Evolutionary conservation across 2,329 filamentous ascomycete genomes (phyloP).

Genomic region (Myotisia sp.): DNA sequence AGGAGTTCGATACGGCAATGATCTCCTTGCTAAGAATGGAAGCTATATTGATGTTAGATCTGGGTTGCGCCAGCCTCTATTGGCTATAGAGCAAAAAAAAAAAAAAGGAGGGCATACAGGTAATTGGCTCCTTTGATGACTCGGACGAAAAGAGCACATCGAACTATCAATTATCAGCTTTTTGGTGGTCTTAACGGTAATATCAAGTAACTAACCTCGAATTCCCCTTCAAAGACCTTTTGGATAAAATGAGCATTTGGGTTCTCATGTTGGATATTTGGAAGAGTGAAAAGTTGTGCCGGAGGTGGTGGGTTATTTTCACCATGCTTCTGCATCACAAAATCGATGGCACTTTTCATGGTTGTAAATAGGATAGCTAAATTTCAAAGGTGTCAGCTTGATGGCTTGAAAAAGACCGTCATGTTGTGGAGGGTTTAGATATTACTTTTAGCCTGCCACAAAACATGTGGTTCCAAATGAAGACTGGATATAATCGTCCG

Average conservation of each 20-base stretch:
- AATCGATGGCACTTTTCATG: slow-evolving; percentile 50
- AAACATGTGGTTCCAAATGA: slow-evolving; percentile 48
- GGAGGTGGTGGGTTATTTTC: slow-evolving; percentile 61
- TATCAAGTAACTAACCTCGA: slow-evolving; percentile 40
- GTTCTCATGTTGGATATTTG: slow-evolving; percentile 38
- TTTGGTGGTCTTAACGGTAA: neutral
- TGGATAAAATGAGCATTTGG: slow-evolving; percentile 83
- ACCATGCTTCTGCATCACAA: slow-evolving; percentile 44
- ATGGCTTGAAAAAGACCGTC: neutral
- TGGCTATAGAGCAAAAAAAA: no score
- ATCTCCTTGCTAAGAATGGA: slow-evolving; percentile 59
- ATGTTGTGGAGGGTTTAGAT: slow-evolving; percentile 2
- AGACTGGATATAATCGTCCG: slow-evolving; percentile 61
- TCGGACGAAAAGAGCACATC: slow-evolving; percentile 79
- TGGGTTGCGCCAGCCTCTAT: slow-evolving; percentile 8
- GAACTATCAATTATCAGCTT: slow-evolving; percentile 42
- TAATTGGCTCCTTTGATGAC: slow-evolving; percentile 44
- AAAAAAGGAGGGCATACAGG: slow-evolving; percentile 29
- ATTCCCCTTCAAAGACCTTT: slow-evolving; percentile 77
- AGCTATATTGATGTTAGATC: slow-evolving; percentile 25
- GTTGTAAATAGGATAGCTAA: slow-evolving; percentile 44
- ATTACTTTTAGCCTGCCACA: slow-evolving; percentile 72
- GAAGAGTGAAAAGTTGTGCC: slow-evolving; percentile 69
- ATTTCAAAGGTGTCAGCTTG: neutral
- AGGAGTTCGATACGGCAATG: slow-evolving; percentile 49